Evolutionary conservation across 345 rosid species (phyloP), one percentile per base, ranked within the genome.

Genomic region (Streptanthus diversifolius): DNA sequence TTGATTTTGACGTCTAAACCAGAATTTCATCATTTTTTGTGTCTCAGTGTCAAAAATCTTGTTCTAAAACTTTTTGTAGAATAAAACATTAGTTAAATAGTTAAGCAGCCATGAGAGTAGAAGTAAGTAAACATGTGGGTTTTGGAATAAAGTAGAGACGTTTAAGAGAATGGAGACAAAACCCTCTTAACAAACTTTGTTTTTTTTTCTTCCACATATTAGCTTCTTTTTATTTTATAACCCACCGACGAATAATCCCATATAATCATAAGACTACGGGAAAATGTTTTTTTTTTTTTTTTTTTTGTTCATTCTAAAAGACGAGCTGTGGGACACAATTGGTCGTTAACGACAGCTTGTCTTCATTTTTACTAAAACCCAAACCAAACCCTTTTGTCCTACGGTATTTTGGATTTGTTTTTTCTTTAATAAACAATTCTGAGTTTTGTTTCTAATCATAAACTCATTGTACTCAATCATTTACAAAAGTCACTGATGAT

Each of bases 311-410:
- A 40, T 51, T 75, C 5, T 67, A 15, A 51, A 62, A 45, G 68
- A 77, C 77, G 30, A 85, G 85, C 83, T 88, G 89, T 78, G 82
- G 71, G 74, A 75, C 81, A 74, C 81, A 81, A 25, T 82, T 60
- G 73, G 72, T 74, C 72, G 67, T 79, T 29, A 70, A 37, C 55
- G 18, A 54, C 64, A 77, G 74, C 77, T 69, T 70, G 80, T 76
- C 65, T 48, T n/a, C 56, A 29, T 68, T 49, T 76, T 59, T 59
- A 74, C 25, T 41, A 77, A 78, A 53, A 66, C 44, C 48, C 63
- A 60, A 69, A 55, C 72, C 71, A 70, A 59, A 57, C 60, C 55
- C 45, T 74, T 39, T 15, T 75, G 63, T 53, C 22, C 37, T 36
- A 6, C 33, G 5, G 65, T 35, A 22, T 19, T 63, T 66, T 15